A percentile compares a stretch with the other conserved stretches of the same genome.
These are phyloP conservation scores for Pythium phragmitis DNA, from an alignment of 352 stramenopile species.

Conservation along the genomic window DNA sequence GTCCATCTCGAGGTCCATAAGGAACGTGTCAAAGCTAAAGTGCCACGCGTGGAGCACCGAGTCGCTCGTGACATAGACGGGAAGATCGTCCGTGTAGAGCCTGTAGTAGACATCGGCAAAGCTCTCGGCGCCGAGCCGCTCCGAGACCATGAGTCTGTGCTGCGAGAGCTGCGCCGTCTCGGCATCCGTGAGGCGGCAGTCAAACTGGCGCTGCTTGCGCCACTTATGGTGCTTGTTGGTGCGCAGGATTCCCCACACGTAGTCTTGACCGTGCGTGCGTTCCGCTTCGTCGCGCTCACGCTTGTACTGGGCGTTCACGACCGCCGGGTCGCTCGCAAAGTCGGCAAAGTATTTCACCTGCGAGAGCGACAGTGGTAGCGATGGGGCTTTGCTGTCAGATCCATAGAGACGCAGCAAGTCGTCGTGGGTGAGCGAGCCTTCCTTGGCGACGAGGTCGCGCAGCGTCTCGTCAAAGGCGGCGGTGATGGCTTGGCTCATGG, in stretches of 20 bases:
- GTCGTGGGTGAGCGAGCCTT: background rate
- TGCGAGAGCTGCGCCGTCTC: constrained; percentile 20
- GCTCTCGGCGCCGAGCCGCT: constrained; percentile 23
- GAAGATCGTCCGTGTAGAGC: constrained; percentile 33
- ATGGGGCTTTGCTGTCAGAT: background rate
- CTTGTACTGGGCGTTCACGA: constrained; percentile 10
- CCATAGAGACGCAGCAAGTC: constrained; percentile 6
- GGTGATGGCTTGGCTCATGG: constrained; percentile 9
- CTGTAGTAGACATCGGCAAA: constrained; percentile 34
- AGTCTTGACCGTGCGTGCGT: constrained; percentile 1
- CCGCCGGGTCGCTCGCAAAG: constrained; percentile 11
- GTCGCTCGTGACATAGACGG: constrained; percentile 32
- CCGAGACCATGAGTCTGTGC: constrained; percentile 24
- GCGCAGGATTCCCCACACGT: constrained; percentile 13
- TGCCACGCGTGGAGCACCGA: constrained; percentile 37
- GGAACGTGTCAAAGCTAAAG: constrained; percentile 29
- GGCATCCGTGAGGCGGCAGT: constrained; percentile 22
- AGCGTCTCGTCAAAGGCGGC: constrained; percentile 13
- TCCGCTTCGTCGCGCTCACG: background rate
- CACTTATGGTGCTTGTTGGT: constrained; percentile 18
- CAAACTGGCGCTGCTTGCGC: constrained; percentile 16
- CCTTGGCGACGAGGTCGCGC: background rate
- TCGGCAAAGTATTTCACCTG: constrained; percentile 17
- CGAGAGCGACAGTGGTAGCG: background rate
- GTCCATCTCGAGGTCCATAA: constrained; percentile 23